phyloP scores from a whole-genome alignment of 2,329 filamentous ascomycete genomes.

The Fusarium multiceps region DNA sequence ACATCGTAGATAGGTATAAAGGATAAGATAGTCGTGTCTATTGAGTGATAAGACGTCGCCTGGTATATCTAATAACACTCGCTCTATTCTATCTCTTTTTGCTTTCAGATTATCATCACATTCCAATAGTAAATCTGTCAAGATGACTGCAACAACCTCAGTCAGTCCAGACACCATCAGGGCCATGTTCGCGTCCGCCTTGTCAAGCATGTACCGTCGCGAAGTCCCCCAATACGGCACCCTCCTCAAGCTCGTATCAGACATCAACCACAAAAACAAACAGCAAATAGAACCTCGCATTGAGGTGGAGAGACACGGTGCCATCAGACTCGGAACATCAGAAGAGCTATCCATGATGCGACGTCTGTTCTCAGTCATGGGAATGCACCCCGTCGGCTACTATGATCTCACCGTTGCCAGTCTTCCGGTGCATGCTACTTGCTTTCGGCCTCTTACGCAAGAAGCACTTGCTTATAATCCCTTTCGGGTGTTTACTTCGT shows the following conservation, averaged over 20 bases:
- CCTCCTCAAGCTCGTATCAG: slow-evolving; percentile 47
- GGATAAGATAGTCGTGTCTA: background rate
- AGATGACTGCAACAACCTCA: slow-evolving; percentile 6
- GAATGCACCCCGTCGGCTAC: slow-evolving; percentile 62
- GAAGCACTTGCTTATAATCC: slow-evolving; percentile 49
- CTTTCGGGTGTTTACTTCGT: slow-evolving; percentile 55
- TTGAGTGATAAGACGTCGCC: too few relatives aligned
- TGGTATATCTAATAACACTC: background rate
- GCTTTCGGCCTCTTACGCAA: slow-evolving; percentile 57
- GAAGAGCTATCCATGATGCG: slow-evolving; percentile 56
- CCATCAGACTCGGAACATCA: slow-evolving; percentile 60
- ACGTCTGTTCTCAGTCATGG: slow-evolving; percentile 59
- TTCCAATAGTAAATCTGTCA: background rate
- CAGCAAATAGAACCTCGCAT: slow-evolving; percentile 4
- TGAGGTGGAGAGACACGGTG: slow-evolving; percentile 55
- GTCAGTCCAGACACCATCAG: slow-evolving; percentile 25
- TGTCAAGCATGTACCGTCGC: slow-evolving; percentile 52
- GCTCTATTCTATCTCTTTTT: too few relatives aligned
- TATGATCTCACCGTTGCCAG: slow-evolving; percentile 61
- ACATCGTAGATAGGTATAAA: background rate
- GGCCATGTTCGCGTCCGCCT: slow-evolving; percentile 45
- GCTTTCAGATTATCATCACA: fast-evolving
- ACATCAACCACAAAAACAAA: slow-evolving; percentile 37
- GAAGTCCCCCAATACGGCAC: slow-evolving; percentile 52
- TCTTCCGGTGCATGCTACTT: slow-evolving; percentile 64